These are phyloP conservation scores for Colletotrichum trifolii DNA, from an alignment of 2,329 filamentous ascomycete species.

Conservation along the genomic window DNA sequence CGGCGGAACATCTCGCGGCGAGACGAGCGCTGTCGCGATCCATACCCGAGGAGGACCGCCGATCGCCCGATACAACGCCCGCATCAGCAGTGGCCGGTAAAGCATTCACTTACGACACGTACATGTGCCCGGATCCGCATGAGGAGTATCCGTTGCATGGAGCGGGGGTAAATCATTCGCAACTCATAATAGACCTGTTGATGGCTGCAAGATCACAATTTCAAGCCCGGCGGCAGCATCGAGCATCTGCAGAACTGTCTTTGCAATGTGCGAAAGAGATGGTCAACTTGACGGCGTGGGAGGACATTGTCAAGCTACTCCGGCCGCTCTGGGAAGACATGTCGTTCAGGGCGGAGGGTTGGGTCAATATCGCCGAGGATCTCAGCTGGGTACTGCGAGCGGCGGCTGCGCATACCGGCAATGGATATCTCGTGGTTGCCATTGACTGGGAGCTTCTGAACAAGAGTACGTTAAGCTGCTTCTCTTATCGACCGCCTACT, in stretches of 20 bases:
- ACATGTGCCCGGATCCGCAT: constrained; percentile 73
- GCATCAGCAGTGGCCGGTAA: constrained; percentile 60
- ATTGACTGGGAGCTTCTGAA: constrained; percentile 75
- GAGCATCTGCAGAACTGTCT: constrained; percentile 65
- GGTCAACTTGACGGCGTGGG: constrained; percentile 61
- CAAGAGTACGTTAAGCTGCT: constrained; percentile 56
- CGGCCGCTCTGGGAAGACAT: constrained; percentile 68
- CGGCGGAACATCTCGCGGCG: constrained; percentile 65
- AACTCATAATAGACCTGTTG: constrained; percentile 65
- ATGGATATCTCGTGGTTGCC: constrained; percentile 67
- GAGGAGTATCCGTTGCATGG: constrained; percentile 67
- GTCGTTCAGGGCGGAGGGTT: constrained; percentile 68
- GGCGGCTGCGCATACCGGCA: constrained; percentile 63
- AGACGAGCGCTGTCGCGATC: constrained; percentile 64
- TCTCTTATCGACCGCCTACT: constrained; percentile 26
- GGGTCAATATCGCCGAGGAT: constrained; percentile 69
- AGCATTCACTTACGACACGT: constrained; percentile 71
- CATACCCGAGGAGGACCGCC: constrained; percentile 70
- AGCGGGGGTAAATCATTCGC: constrained; percentile 64
- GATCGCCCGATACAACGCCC: constrained; percentile 59
- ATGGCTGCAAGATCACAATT: constrained; percentile 65
- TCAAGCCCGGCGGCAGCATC: constrained; percentile 62
- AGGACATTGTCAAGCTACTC: constrained; percentile 64
- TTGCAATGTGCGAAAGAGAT: constrained; percentile 69
- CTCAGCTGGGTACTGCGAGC: constrained; percentile 70